Evolutionary conservation across 768 basidiomycete species (phyloP), one percentile per base, ranked within the genome.

Genomic region (Zangia roseola): DNA sequence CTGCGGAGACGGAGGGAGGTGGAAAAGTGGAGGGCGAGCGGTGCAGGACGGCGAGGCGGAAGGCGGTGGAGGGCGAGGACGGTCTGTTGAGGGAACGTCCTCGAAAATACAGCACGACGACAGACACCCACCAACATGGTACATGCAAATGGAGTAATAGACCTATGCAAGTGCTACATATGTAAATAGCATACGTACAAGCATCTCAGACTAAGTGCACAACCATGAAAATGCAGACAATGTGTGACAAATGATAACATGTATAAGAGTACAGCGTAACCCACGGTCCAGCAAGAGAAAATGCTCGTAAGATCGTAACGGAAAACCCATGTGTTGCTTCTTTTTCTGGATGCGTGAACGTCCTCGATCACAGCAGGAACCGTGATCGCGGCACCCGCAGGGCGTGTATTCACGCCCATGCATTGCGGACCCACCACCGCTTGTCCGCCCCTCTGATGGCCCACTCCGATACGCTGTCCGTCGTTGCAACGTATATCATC

Each of bases 391-490:
- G 6, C 13, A 20, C 30, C 30, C 30, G 7, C 30, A 13, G 14
- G 30, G 30, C 33, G 6, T 30, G 38, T 24, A 39, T 38, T 65
- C 45, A 78, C 49, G 69, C 75, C 72, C 76, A 77, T 31, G 61
- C 59, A 1, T 74, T 73, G 55, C 73, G 77, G 37, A 74, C 69
- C 83, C 84, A 89, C 86, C 86, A 90, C 43, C 79, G 71, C 73
- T 85, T 87, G 54, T 84, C 84, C 13, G 82, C 79, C 5, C 84
- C 86, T 19, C 79, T 73, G 44, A 94, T 73, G 37, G 77, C 73
- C 87, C 88, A 94, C 63, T 93, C 91, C 7, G 82, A 84, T 21
- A 94, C 72, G 31, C 82, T 82, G 50, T 72, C 64, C 50, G 78
- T 77, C 46, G 80, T 80, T 19, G 83, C 88, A 13, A 82, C 83